Conservation (phyloP, 345 rosid species). For the Brassica juncea region DNA sequence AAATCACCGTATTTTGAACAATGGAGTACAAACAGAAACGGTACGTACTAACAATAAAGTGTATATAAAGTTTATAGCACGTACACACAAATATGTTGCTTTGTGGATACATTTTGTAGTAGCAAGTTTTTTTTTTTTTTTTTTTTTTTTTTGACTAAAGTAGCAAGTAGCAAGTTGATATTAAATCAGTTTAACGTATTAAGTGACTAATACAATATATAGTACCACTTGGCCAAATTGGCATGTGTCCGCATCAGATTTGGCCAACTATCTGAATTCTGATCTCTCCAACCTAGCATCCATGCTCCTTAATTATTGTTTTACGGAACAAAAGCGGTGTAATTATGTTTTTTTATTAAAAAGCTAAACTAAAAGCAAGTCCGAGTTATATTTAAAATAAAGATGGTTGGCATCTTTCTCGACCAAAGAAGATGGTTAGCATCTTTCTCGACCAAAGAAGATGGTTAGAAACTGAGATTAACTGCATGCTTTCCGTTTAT, state of each 20-base stretch:
- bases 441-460: conserved; percentile 22
- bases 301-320: conserved; percentile 37
- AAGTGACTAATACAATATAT: conserved; percentile 19
- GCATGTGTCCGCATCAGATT: conserved; percentile 44
- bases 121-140: too few species aligned
- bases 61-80: neutral
- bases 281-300: conserved; percentile 35
- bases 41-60: neutral
- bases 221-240: conserved; percentile 37
- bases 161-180: conserved; percentile 33
- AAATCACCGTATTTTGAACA: neutral
- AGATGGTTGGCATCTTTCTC: conserved; percentile 23
- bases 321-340: conserved; percentile 30
- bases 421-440: conserved; percentile 10
- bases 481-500: neutral
- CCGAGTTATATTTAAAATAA: neutral
- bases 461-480: conserved; percentile 8
- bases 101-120: conserved; percentile 4
- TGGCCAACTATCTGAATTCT: conserved; percentile 36
- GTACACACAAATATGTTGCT: conserved; percentile 25
- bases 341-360: conserved; percentile 1
- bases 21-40: neutral
- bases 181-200: conserved; percentile 7
- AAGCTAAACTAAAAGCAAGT: conserved; percentile 12
- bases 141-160: too few species aligned